A percentile compares a stretch with the other conserved stretches of the same genome.
Conservation (phyloP, 2,329 filamentous ascomycete genomes). For the Nigrospora sphaerica region DNA sequence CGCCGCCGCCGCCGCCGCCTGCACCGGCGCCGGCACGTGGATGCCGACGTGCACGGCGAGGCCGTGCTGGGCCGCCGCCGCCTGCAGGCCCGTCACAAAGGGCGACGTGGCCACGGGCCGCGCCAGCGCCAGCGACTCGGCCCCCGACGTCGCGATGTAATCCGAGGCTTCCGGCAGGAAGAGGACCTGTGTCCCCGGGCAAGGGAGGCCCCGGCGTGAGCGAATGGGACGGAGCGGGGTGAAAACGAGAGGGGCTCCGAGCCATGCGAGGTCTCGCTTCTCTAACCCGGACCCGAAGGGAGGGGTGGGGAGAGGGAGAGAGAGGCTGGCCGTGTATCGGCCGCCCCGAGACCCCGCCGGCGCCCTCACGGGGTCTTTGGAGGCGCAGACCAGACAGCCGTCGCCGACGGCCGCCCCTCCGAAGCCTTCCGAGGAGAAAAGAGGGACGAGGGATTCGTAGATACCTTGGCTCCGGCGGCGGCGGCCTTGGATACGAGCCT, state of each 20-base stretch:
- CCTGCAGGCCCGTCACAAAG: slow-evolving; percentile 70
- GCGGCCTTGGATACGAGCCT: slow-evolving; percentile 66
- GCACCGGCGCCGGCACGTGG: slow-evolving; percentile 59
- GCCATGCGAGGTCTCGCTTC: too few species aligned
- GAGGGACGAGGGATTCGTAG: slow-evolving; percentile 5
- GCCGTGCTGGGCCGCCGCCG: slow-evolving; percentile 54
- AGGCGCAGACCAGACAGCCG: too few species aligned
- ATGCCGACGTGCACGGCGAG: slow-evolving; percentile 82
- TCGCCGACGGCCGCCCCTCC: too few species aligned
- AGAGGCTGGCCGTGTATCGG: too few species aligned
- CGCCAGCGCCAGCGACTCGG: slow-evolving; percentile 65
- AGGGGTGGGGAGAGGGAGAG: too few species aligned
- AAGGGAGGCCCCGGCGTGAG: too few species aligned
- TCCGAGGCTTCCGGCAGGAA: slow-evolving; percentile 91
- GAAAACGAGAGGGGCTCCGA: too few species aligned
- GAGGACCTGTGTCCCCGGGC: slow-evolving; percentile 46
- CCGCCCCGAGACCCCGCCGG: too few species aligned
- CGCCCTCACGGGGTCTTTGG: too few species aligned
- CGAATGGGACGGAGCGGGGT: too few species aligned
- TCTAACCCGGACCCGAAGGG: too few species aligned
- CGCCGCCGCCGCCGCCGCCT: slow-evolving; percentile 12
- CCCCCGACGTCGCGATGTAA: slow-evolving; percentile 68
- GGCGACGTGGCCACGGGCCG: slow-evolving; percentile 56
- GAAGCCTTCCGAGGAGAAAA: background rate
- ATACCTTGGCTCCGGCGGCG: slow-evolving; percentile 68